Evolutionary conservation across 306 rosid species (phyloP), one percentile per base, ranked within the genome.

Genomic region (Vachellia pachyceras): DNA sequence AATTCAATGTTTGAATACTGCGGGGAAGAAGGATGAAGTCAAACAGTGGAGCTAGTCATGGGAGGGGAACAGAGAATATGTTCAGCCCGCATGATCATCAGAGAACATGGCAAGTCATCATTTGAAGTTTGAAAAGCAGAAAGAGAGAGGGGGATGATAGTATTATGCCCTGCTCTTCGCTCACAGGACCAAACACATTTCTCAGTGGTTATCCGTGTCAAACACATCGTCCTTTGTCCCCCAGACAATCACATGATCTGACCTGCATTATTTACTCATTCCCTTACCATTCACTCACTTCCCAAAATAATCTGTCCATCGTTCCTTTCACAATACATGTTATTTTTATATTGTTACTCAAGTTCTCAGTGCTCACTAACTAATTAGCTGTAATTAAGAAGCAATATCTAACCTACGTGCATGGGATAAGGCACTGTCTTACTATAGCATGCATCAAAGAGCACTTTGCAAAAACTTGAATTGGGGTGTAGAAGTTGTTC

Each of bases 191-290:
- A 77, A 46, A 65, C 80, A 20, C 22, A 6, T 5, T 13, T 29
- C 18, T 23, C 14, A 10, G 10, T 78, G 42, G 17, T 23, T 69
- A 15, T 68, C 67, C 18, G 46, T 55, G 76, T 25, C 76, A 10
- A 67, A 29, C 58, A 17, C 18, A 47, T 79, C 42, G 77, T 79
- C 77, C 60, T 69, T 55, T 68, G 5, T 58, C 41, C 39, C 29
- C 1, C 63, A 40, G 44, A 45, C 37, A 50, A 14, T 80, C 69
- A 35, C 69, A 35, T 35, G 69, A 7, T 44, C 5, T 64, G 9
- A 3, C 36, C 3, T 60, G 15, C 14, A 23, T 25, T 25, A 10
- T 50, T 50, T 50, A 17, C 6, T 50, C 35, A 7, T 23, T 6
- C 23, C 0, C 23, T 29, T 29, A 2, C n/a, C 4, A 6, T n/a